Evolutionary conservation across 352 stramenopile genomes (phyloP).

Genomic region (Thalassiosira mediterranea): DNA sequence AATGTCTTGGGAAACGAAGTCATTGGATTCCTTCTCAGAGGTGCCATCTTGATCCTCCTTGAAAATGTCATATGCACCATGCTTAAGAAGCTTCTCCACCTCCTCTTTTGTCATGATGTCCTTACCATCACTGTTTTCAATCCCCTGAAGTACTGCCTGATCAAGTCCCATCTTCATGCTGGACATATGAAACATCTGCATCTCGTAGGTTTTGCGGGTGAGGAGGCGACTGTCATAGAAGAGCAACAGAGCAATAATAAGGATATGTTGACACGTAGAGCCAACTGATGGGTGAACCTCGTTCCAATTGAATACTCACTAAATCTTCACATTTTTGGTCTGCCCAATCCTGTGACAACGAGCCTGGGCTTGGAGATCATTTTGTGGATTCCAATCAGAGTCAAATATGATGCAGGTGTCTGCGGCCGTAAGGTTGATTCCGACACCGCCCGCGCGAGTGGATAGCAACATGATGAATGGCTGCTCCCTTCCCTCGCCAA

Average conservation of each 20-base stretch:
- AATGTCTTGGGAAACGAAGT: constrained; percentile 92
- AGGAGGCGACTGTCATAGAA: constrained; percentile 87
- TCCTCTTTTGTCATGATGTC: constrained; percentile 87
- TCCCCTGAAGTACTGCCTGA: constrained; percentile 96
- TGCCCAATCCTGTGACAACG: constrained; percentile 98
- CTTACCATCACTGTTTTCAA: constrained; percentile 88
- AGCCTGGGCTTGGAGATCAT: constrained; percentile 86
- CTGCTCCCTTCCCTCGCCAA: constrained; percentile 52
- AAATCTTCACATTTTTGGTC: constrained; percentile 88
- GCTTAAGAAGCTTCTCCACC: constrained; percentile 96
- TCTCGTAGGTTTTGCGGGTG: constrained; percentile 98
- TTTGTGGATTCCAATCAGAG: constrained; percentile 99
- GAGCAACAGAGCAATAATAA: constrained; percentile 88
- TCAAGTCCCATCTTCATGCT: constrained; percentile 98
- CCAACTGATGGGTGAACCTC: no score
- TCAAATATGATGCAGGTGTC: constrained; percentile 99
- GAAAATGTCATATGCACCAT: constrained; percentile 97
- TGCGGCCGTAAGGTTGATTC: constrained; percentile 96
- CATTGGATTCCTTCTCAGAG: constrained; percentile 90
- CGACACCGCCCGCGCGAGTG: constrained; percentile 95
- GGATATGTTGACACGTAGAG: no score
- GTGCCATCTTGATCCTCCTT: constrained; percentile 94
- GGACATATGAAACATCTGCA: constrained; percentile 99
- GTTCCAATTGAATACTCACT: constrained; percentile 9
- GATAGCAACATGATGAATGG: constrained; percentile 97